Evolutionary conservation across 495 filamentous ascomycete genomes (phyloP).

Genomic region (Melanomma pulvis-pyrius): DNA sequence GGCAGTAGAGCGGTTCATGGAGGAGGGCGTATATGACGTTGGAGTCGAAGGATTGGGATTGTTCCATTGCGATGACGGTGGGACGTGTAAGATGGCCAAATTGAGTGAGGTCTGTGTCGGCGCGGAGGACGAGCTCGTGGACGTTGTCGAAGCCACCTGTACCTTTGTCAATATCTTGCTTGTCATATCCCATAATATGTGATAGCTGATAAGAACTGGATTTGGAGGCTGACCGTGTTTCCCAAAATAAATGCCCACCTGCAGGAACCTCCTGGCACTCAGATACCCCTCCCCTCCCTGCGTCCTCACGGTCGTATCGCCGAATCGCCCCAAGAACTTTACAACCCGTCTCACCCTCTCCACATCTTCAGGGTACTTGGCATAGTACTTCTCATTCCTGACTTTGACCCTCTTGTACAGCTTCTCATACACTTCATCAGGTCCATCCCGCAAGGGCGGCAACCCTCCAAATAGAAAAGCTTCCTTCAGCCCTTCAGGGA

Average conservation of each 20-base stretch:
- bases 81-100: slow-evolving; percentile 74
- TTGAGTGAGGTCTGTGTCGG: slow-evolving; percentile 67
- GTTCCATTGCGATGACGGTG: slow-evolving; percentile 68
- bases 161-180: background rate
- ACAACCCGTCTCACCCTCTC: slow-evolving; percentile 67
- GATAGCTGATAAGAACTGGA: background rate
- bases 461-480: slow-evolving; percentile 83
- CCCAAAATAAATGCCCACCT: slow-evolving; percentile 76
- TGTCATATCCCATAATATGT: background rate
- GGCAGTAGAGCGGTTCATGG: slow-evolving; percentile 85
- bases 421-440: slow-evolving; percentile 74
- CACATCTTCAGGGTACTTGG: slow-evolving; percentile 84
- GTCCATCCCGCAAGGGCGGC: slow-evolving; percentile 68
- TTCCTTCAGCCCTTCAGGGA: slow-evolving; percentile 76
- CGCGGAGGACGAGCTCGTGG: slow-evolving; percentile 66
- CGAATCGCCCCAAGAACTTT: slow-evolving; percentile 55
- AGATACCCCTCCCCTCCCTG: slow-evolving; percentile 66
- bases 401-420: slow-evolving; percentile 67
- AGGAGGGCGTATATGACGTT: slow-evolving; percentile 81
- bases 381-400: slow-evolving; percentile 76
- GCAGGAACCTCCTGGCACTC: slow-evolving; percentile 70
- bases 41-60: slow-evolving; percentile 66
- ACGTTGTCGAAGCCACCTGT: slow-evolving; percentile 43
- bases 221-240: slow-evolving; percentile 59
- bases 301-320: slow-evolving; percentile 58